Percentiles rank a stretch among this genome's conserved stretches.
phyloP scores from a whole-genome alignment of 2,329 filamentous ascomycete genomes.

The Aspergillus bombycis region DNA sequence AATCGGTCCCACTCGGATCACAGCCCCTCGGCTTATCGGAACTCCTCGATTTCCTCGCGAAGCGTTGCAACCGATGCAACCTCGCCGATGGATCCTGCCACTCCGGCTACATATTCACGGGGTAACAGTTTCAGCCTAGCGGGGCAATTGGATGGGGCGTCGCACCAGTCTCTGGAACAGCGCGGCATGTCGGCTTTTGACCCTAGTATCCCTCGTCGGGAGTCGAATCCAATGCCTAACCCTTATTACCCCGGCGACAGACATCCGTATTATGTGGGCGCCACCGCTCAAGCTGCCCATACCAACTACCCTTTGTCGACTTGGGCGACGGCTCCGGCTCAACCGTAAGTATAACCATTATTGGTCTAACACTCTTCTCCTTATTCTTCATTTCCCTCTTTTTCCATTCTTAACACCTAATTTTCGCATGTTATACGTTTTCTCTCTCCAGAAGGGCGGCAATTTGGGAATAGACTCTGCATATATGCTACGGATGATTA shows the following conservation, averaged over 20 bases:
- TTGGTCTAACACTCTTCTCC: slow-evolving; percentile 7
- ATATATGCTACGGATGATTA: slow-evolving; percentile 25
- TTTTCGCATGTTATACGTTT: slow-evolving; percentile 8
- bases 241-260: slow-evolving; percentile 41
- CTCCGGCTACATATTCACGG: slow-evolving; percentile 40
- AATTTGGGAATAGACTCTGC: slow-evolving; percentile 29
- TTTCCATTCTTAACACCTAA: slow-evolving; percentile 14
- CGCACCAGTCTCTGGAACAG: slow-evolving; percentile 34
- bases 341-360: slow-evolving; percentile 41
- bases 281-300: slow-evolving; percentile 31
- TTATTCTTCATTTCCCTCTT: slow-evolving; percentile 16
- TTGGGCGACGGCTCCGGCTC: slow-evolving; percentile 43
- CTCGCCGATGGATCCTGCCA: slow-evolving; percentile 42
- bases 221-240: slow-evolving; percentile 38
- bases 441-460: slow-evolving; percentile 22
- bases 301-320: slow-evolving; percentile 39
- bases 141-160: slow-evolving; percentile 34
- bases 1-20: slow-evolving; percentile 41
- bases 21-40: slow-evolving; percentile 42
- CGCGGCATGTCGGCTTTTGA: slow-evolving; percentile 38
- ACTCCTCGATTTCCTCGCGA: slow-evolving; percentile 43
- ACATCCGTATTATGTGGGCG: slow-evolving; percentile 38
- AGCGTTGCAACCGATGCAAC: slow-evolving; percentile 42
- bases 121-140: slow-evolving; percentile 40
- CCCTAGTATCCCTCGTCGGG: slow-evolving; percentile 37